Conservation (phyloP, 805 yeast species). For the Ogataea wickerhamii region DNA sequence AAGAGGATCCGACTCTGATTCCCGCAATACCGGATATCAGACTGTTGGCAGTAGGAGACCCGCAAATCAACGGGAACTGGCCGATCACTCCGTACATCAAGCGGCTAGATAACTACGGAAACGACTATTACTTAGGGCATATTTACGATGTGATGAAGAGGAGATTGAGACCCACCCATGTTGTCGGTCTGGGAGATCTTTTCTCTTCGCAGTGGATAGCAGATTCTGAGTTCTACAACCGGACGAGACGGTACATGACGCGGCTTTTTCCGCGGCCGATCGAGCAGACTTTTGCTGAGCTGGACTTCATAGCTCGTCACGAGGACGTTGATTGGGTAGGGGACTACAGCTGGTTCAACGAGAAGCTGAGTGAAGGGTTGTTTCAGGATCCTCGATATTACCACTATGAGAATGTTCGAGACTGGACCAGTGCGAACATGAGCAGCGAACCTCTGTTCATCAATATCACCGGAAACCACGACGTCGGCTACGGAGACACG, state of each 20-base stretch:
- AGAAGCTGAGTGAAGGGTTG: slow-evolving; percentile 29
- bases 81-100: slow-evolving; percentile 65
- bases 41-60: slow-evolving; percentile 88
- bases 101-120: slow-evolving; percentile 80
- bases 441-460: slow-evolving; percentile 63
- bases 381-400: slow-evolving; percentile 31
- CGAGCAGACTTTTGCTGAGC: slow-evolving; percentile 45
- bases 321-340: slow-evolving; percentile 53
- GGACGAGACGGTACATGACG: slow-evolving; percentile 73
- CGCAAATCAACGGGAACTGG: slow-evolving; percentile 92
- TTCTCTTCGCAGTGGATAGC: slow-evolving; percentile 93
- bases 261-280: slow-evolving; percentile 61
- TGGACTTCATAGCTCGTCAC: slow-evolving; percentile 47
- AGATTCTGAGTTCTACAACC: slow-evolving; percentile 77
- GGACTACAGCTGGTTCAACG: slow-evolving; percentile 36
- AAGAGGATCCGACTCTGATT: slow-evolving; percentile 15
- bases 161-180: slow-evolving; percentile 70
- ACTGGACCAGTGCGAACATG: slow-evolving; percentile 49
- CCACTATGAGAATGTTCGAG: slow-evolving; percentile 59
- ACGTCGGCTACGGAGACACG: slow-evolving; percentile 95
- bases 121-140: slow-evolving; percentile 86
- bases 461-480: slow-evolving; percentile 93
- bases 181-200: slow-evolving; percentile 88
- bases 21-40: slow-evolving; percentile 38
- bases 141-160: slow-evolving; percentile 63